Base-by-base conservation (phyloP, 352 stramenopile genomes). In the Phytophthora nicotianae region DNA sequence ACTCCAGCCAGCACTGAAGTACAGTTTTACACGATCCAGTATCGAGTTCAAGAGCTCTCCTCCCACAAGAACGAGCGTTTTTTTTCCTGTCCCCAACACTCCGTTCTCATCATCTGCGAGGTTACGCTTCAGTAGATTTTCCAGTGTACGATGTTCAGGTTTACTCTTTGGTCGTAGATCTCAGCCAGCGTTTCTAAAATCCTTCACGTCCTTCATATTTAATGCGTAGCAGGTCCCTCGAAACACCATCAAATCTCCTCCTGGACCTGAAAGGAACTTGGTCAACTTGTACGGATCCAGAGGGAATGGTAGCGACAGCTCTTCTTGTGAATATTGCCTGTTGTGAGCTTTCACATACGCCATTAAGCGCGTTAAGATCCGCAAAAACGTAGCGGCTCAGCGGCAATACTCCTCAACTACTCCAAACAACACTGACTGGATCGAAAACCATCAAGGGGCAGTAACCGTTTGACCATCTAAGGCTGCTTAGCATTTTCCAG, bases 101-200 rank as follows among this genome's bases (percentile, higher is more conserved):
- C 46, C 46, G 37, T 40, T 40, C 2, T 7, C 46, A 40, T 51
- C 46, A 26, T 51, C n/a, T 37, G 24, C 14, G 24, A 50, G 24
- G 43, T 49, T 48, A 5, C n/a, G 45, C 45, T 51, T 51, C 26
- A 51, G 45, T 23, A 50, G n/a, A 10, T 37, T 38, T 50, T 23
- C 43, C 16, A 37, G 43, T n/a, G 43, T 38, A 37, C 24, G 14
- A 37, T 50, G 23, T 10, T 37, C 23, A 2, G 7, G 14, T 21
- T n/a, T 50, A 50, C 16, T 50, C 24, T 50, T 50, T 13, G 43
- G 24, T 23, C 43, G 43, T 50, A 24, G 5, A 23, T 50, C 43
- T 16, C 43, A 50, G 43, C 24, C 43, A 50, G 43, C 43, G 19
- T 13, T 24, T 50, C 43, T 23, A 50, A 50, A 50, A 5, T 4